Evolutionary conservation across 768 basidiomycete genomes (phyloP).

Genomic region (Phlegmacium glaucopus): DNA sequence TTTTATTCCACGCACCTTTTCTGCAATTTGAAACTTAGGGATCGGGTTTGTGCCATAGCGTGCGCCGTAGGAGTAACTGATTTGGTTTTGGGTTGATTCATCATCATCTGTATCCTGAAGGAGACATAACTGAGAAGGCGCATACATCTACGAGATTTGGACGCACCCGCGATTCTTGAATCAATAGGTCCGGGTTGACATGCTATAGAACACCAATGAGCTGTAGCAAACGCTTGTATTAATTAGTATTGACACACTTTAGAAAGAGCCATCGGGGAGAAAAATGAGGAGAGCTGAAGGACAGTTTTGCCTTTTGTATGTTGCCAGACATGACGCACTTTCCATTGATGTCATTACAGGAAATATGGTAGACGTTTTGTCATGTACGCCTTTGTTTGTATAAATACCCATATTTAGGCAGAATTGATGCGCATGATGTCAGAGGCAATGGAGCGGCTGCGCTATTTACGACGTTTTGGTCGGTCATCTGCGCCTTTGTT

Average conservation of each 20-base stretch:
- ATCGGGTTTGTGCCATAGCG: constrained; percentile 66
- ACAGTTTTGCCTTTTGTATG: background rate
- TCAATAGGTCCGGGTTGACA: constrained; percentile 63
- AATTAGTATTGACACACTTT: constrained; percentile 35
- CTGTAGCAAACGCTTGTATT: background rate
- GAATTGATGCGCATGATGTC: too few species aligned
- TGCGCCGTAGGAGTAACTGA: constrained; percentile 50
- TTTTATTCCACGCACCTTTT: constrained; percentile 33
- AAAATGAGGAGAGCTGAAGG: background rate
- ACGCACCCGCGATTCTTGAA: constrained; percentile 52
- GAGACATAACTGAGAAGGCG: background rate
- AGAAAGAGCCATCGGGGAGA: constrained; percentile 51
- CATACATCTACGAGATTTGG: background rate
- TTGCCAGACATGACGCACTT: background rate
- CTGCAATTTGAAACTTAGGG: constrained; percentile 66
- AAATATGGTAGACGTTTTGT: too few species aligned
- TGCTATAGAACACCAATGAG: constrained; percentile 37
- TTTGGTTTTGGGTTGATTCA: constrained; percentile 19
- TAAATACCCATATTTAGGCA: too few species aligned
- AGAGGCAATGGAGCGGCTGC: too few species aligned
- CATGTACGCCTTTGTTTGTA: too few species aligned
- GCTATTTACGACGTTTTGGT: too few species aligned
- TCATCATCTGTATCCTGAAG: constrained; percentile 39
- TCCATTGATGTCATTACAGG: too few species aligned
- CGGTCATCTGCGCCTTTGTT: too few species aligned